Base-by-base conservation (phyloP, 164 flowering plant species). In the Annona cherimola region DNA sequence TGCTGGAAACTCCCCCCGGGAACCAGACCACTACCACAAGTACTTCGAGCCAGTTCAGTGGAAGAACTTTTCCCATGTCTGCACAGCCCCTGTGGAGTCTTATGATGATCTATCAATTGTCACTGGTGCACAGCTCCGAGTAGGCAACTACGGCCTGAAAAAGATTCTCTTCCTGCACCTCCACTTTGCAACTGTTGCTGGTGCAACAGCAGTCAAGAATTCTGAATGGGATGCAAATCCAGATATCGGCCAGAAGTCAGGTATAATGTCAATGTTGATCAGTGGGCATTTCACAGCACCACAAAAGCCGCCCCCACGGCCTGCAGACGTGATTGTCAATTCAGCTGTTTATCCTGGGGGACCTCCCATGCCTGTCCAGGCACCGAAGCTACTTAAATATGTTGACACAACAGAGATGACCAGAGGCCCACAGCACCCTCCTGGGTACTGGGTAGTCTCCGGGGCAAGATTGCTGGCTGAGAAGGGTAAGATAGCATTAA, bases 361-460 rank as follows among this genome's bases (percentile, higher is more conserved):
- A 1, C 99, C 99, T 2, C 99, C 99, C 0, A 89, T 87, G 50
- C 98, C 97, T 0, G 83, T 80, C 35, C 94, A 83, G 73, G 83
- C 93, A 11, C 89, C 89, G 2, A 91, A 90, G 82, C 83, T 90
- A 60, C 77, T 91, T 59, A 91, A 84, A 73, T 84, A 89, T 70
- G 95, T 95, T 14, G 97, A 95, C 73, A 88, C 93, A 8, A 86
- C 92, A 3, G 99, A 95, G 83, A 91, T 95, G 97, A 81, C 84
- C 4, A 79, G 98, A 69, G 98, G 99, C 11, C 98, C 99, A 42
- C 93, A 93, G 73, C 91, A 95, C 45, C 73, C 79, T 19, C 99
- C 99, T 9, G 98, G 99, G 9, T 91, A 95, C 69, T 95, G 99
- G 99, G 92, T 93, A 26, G 98, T 91, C 19, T 90, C 99, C n/a